Conservation (phyloP, 768 basidiomycete genomes). For the Obba rivulosa region DNA sequence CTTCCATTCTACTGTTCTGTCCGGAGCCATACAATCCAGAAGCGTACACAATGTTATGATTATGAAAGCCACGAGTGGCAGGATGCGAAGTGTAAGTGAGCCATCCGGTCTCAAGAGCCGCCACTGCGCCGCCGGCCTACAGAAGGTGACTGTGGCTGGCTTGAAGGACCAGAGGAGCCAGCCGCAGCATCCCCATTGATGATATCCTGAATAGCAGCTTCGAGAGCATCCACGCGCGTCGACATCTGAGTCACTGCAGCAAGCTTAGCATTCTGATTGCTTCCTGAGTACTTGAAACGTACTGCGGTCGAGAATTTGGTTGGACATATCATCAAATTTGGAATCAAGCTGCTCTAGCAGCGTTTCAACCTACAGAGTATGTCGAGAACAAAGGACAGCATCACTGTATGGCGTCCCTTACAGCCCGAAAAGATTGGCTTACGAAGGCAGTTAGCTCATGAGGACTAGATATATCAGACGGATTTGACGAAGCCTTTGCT, state of each 20-base stretch:
- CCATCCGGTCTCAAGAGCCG: not conserved
- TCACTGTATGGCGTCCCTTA: not conserved
- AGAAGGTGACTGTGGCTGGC: slow-evolving; percentile 58
- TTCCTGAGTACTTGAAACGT: slow-evolving; percentile 24
- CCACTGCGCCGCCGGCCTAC: slow-evolving; percentile 15
- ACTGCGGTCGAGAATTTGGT: slow-evolving; percentile 83
- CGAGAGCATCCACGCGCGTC: slow-evolving; percentile 80
- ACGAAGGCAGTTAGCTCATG: slow-evolving; percentile 95
- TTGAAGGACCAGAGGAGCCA: slow-evolving; percentile 26
- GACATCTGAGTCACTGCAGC: slow-evolving; percentile 91
- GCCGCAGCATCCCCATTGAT: slow-evolving; percentile 66
- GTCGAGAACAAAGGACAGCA: not conserved
- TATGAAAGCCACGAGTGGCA: too few species aligned
- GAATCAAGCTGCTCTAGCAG: slow-evolving; percentile 83
- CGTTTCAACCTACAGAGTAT: slow-evolving; percentile 66
- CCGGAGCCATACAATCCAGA: not conserved
- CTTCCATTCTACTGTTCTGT: not conserved
- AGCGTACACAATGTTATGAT: not conserved
- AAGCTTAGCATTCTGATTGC: not conserved
- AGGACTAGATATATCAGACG: slow-evolving; percentile 80
- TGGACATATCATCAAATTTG: slow-evolving; percentile 92
- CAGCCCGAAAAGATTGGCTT: slow-evolving; percentile 26
- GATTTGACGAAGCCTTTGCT: slow-evolving; percentile 20
- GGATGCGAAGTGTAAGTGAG: not conserved
- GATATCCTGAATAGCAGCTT: slow-evolving; percentile 88